These are phyloP conservation scores for Coniferiporia sulphurascens DNA, from an alignment of 1,284 basidiomycete genomes.

Conservation along the genomic window DNA sequence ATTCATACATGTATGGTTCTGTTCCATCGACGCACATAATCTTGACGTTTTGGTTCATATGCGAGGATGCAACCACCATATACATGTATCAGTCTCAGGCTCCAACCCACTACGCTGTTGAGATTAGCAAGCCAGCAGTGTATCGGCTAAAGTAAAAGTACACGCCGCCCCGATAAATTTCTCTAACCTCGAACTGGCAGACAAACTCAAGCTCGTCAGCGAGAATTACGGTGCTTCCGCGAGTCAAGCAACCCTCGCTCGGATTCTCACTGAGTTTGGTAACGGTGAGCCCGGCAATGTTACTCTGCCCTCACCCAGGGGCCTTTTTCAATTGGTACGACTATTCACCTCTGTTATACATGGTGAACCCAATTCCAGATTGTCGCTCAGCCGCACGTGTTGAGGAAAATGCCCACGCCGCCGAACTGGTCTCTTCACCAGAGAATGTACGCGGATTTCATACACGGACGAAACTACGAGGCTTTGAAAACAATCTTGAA, in stretches of 20 bases:
- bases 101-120: too few species aligned
- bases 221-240: conserved; percentile 28
- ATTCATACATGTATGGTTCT: too few species aligned
- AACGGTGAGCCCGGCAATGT: conserved; percentile 26
- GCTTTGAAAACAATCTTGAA: too few species aligned
- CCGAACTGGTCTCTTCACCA: conserved; percentile 25
- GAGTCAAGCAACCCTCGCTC: conserved; percentile 36
- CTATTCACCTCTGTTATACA: conserved; percentile 3
- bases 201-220: conserved; percentile 28
- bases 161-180: too few species aligned
- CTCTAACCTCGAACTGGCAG: conserved; percentile 34
- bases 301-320: conserved; percentile 1
- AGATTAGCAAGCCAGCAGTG: too few species aligned
- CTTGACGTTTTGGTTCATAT: too few species aligned
- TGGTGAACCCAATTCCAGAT: conserved; percentile 1
- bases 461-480: too few species aligned
- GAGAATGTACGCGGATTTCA: conserved; percentile 29
- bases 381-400: background rate
- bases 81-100: too few species aligned
- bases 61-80: too few species aligned
- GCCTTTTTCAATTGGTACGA: conserved; percentile 10
- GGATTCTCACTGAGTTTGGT: conserved; percentile 30
- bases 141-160: too few species aligned
- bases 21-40: too few species aligned
- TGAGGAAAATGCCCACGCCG: conserved; percentile 12